Base-by-base conservation (phyloP, 768 basidiomycete species). In the Lepiota brunneoincarnata region DNA sequence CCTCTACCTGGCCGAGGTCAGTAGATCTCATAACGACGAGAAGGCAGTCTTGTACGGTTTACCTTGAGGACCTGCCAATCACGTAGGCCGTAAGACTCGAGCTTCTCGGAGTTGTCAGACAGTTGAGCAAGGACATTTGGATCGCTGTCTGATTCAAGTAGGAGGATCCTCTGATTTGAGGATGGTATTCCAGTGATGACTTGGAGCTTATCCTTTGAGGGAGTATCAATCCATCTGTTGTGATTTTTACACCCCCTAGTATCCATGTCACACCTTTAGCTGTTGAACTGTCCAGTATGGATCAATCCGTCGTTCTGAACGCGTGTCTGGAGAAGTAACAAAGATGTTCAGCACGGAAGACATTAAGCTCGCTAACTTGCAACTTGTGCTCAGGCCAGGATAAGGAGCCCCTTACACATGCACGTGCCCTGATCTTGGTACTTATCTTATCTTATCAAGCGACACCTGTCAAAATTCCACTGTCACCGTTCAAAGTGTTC, bases 171-270 rank as follows among this genome's bases (percentile, higher is more conserved):
- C 64, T 98, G 96, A 58, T 87, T 86, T 48, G 73, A 73, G 2
- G 79, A 77, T 1, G 90, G 84, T 47, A 98, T 88, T 20, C 96
- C 96, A n/a, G 96, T 98, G 62, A 97, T 82, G 51, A 85, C 79
- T 65, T 94, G 91, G 26, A 98, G 81, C 64, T 92, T 97, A 49
- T 70, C 73, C 89, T 93, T 64, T 47, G 51, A 34, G 41, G 43
- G 41, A 35, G 24, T 28, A 28, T 58, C 39, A 40, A 48, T 37
- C 39, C 14, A 60, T 51, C 31, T 42, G 38, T 38, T 28, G 17
- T n/a, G 43, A 14, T 7, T 26, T 20, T 37, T 6, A 6, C 24
- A 47, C 11, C 21, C 44, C 14, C 37, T n/a, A n/a, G n/a, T n/a
- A 38, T 41, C 39, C 39, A 51, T 57, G 59, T 61, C 49, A 44